These are phyloP conservation scores for Cucumis hystrix DNA, from an alignment of 306 rosid species.

Conservation along the genomic window DNA sequence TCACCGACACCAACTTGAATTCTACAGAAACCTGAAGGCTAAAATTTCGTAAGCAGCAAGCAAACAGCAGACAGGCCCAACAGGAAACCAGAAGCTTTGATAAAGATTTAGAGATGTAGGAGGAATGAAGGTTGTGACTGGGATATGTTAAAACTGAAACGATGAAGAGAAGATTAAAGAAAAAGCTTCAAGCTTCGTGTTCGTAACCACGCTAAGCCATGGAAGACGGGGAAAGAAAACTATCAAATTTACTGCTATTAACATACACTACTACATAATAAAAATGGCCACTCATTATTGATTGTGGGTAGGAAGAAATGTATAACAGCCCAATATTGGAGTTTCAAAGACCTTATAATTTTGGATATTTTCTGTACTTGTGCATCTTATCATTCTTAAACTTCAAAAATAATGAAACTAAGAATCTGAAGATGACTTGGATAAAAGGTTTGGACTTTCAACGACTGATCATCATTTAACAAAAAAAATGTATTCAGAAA, in stretches of 20 bases:
- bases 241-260: background rate
- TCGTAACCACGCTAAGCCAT: background rate
- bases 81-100: background rate
- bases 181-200: background rate
- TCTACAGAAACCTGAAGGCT: background rate
- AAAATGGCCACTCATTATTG: background rate
- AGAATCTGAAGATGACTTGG: background rate
- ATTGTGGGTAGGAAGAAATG: background rate
- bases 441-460: background rate
- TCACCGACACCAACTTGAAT: constrained; percentile 23
- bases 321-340: background rate
- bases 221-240: background rate
- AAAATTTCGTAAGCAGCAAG: background rate
- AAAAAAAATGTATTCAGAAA: background rate
- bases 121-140: background rate
- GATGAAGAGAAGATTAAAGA: background rate
- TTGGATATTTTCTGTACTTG: background rate
- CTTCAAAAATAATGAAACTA: background rate
- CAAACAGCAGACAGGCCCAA: background rate
- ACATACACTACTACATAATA: background rate
- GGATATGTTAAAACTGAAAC: background rate
- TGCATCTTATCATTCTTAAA: background rate
- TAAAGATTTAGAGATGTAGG: background rate
- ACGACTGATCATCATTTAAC: background rate
- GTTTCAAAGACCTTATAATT: background rate